phyloP scores from a whole-genome alignment of 257 asterid species.

The Perilla frutescens region DNA sequence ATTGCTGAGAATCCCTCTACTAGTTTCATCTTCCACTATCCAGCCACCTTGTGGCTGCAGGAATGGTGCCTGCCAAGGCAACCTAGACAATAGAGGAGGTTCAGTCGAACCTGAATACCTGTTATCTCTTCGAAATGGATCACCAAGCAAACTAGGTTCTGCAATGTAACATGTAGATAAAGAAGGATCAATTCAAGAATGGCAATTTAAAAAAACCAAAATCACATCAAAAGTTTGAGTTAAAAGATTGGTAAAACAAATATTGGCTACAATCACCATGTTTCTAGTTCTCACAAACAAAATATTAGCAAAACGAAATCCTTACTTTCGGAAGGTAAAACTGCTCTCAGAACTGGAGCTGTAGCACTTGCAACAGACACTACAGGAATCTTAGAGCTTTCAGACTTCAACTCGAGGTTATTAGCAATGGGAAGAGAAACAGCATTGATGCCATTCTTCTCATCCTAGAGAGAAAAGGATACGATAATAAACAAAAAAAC shows the following conservation, averaged over 20 bases:
- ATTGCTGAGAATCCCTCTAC: constrained; percentile 47
- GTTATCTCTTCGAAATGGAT: constrained; percentile 72
- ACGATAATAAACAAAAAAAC: constrained; percentile 3
- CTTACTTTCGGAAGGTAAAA: constrained; percentile 76
- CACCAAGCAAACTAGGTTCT: constrained; percentile 91
- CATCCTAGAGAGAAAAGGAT: constrained; percentile 58
- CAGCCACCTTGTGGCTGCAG: constrained; percentile 70
- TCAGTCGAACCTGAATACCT: constrained; percentile 60
- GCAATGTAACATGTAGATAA: constrained; percentile 31
- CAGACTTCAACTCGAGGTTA: constrained; percentile 61
- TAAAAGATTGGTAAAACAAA: neutral
- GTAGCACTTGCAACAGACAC: constrained; percentile 54
- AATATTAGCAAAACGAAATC: constrained; percentile 14
- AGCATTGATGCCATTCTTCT: constrained; percentile 51
- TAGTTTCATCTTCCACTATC: constrained; percentile 61
- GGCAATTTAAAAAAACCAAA: constrained; percentile 14
- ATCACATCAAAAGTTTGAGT: constrained; percentile 16
- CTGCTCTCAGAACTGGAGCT: constrained; percentile 55
- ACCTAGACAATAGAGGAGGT: constrained; percentile 65
- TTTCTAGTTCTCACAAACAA: neutral
- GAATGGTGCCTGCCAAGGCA: constrained; percentile 61
- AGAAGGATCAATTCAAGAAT: neutral
- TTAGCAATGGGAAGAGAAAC: constrained; percentile 50
- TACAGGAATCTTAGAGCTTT: constrained; percentile 56
- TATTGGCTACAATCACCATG: constrained; percentile 16